Evolutionary conservation across 305 asterid genomes (phyloP).

Genomic region (Fraxinus velutina): DNA sequence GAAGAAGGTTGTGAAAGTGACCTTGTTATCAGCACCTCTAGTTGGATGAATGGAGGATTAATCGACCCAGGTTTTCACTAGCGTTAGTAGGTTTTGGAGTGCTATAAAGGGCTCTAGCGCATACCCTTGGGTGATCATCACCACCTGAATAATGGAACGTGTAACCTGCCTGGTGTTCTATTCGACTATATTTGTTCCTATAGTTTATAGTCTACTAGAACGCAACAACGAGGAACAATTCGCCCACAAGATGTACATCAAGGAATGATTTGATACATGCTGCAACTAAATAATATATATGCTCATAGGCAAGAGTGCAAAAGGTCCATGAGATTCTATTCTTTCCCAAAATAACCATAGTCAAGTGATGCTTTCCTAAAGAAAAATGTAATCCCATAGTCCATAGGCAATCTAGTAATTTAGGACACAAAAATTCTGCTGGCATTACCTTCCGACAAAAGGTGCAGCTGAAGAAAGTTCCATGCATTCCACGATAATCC

Average conservation of each 20-base stretch:
- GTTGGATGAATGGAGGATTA: neutral
- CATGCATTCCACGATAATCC: constrained; percentile 37
- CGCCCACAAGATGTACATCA: neutral
- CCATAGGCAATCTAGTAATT: neutral
- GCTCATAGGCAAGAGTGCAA: neutral
- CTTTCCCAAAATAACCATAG: neutral
- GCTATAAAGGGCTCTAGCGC: neutral
- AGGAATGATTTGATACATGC: neutral
- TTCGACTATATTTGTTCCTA: constrained; percentile 17
- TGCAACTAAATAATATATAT: neutral
- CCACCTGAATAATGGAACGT: constrained; percentile 3
- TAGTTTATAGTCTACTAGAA: constrained; percentile 17
- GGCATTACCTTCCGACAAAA: constrained; percentile 83
- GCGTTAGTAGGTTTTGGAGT: neutral
- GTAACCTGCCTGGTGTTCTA: neutral
- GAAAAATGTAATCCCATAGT: neutral
- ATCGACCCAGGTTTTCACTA: neutral
- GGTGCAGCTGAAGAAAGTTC: constrained; percentile 71
- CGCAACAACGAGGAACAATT: neutral
- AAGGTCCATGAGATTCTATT: neutral
- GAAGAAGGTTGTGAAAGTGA: neutral
- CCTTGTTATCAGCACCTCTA: neutral
- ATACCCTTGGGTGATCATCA: neutral
- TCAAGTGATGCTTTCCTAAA: neutral
- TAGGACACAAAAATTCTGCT: neutral